Evolutionary conservation across 768 basidiomycete genomes (phyloP), one percentile per base, ranked within the genome.

Genomic region (Collybia sordida): DNA sequence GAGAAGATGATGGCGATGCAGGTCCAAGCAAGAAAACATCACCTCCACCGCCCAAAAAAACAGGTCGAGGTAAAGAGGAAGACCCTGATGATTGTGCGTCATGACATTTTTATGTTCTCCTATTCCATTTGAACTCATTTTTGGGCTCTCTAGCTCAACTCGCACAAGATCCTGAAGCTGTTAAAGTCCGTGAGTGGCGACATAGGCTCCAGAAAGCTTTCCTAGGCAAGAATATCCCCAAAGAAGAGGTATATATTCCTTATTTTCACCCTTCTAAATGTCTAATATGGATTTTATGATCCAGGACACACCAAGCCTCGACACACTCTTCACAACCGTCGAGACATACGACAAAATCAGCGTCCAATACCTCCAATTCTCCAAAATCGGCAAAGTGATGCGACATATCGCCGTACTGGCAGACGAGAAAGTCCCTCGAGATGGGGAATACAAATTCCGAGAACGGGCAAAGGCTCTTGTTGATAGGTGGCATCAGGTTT

Each of bases 351-450:
- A 85, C 25, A 69, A 74, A 53, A 88, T 90, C 68, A 85, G 81
- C 48, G 81, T 90, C 53, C 77, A 80, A 44, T 86, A 89, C 60
- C 79, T 92, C 48, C 69, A 86, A 78, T 81, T 80, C 66, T 87
- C 87, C 52, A 86, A 86, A 66, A 84, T 86, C 54, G 80, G 78
- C 65, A 84, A 85, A 72, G 88, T 91, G 27, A 88, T 91, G 85
- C 83, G 87, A 57, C 86, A 88, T 66, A 87, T 91, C 57, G 70
- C 81, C 24, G 69, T 74, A 5, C 72, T 86, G 4, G 45, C 63
- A 8, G 61, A 67, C 18, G 68, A 72, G 17, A 73, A 68, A 51
- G 76, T 90, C 22, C 85, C 87, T 2, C 66, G 78, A 28, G 82
- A 87, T 58, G 78, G 41, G 2, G 61, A 70, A 40, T 70, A 79